A percentile compares a stretch with the other conserved stretches of the same genome.
These are phyloP conservation scores for Pseudonitzschia delicatissima DNA, from an alignment of 108 stramenopile species.

Conservation along the genomic window DNA sequence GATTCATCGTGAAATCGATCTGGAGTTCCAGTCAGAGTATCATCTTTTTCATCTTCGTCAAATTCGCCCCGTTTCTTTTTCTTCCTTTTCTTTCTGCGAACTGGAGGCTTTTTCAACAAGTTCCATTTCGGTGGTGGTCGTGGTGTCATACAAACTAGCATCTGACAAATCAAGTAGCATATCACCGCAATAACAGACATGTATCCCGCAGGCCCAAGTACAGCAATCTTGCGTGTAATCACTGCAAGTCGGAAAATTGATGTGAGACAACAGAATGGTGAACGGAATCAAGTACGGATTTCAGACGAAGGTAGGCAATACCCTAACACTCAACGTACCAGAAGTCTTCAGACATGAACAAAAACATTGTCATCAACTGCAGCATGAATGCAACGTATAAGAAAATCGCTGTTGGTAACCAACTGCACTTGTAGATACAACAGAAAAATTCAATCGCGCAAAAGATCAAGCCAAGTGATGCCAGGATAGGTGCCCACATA, in stretches of 20 bases:
- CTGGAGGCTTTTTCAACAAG: slow-evolving; percentile 11
- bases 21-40: slow-evolving; percentile 1
- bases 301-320: neutral
- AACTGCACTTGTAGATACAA: slow-evolving; percentile 42
- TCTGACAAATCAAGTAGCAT: slow-evolving; percentile 29
- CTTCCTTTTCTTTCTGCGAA: slow-evolving; percentile 23
- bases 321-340: slow-evolving; percentile 20
- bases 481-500: slow-evolving; percentile 28
- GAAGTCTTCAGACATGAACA: slow-evolving; percentile 39
- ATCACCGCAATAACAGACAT: slow-evolving; percentile 28
- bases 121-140: slow-evolving; percentile 29
- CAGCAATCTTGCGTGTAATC: slow-evolving; percentile 38
- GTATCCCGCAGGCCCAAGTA: slow-evolving; percentile 25
- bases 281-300: neutral
- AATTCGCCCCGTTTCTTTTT: slow-evolving; percentile 21
- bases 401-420: slow-evolving; percentile 36
- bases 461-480: slow-evolving; percentile 22
- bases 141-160: slow-evolving; percentile 30
- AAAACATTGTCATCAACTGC: slow-evolving; percentile 30
- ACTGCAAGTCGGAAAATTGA: slow-evolving; percentile 10
- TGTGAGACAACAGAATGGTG: neutral
- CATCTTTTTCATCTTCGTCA: slow-evolving; percentile 10
- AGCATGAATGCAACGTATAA: slow-evolving; percentile 38
- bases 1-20: neutral
- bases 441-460: slow-evolving; percentile 20